A percentile compares a stretch with the other conserved stretches of the same genome.
Evolutionary conservation across 2,329 filamentous ascomycete species (phyloP).

Genomic region (Teratosphaeria zuluensis): DNA sequence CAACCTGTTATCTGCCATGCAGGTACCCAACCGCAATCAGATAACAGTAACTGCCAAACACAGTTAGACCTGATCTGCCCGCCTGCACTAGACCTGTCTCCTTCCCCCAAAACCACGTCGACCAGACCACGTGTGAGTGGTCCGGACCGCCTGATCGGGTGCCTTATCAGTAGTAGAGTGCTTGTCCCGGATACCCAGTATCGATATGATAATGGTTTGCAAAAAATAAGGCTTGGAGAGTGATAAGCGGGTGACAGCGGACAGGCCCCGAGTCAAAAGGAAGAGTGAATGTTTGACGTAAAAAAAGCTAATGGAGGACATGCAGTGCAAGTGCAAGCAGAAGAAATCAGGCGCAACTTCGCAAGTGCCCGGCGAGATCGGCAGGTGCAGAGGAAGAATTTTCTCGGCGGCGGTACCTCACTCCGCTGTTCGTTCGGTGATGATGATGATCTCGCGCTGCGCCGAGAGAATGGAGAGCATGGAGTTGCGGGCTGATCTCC

Average conservation of each 20-base stretch:
- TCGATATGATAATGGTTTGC: conserved; percentile 21
- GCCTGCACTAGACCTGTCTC: conserved; percentile 1
- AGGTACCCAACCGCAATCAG: conserved; percentile 29
- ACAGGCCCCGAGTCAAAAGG: not conserved
- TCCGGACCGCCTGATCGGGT: not conserved
- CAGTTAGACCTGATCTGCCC: conserved; percentile 14
- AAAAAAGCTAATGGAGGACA: not conserved
- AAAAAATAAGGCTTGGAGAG: conserved; percentile 14
- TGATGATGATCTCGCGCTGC: not conserved
- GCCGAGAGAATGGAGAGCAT: not conserved
- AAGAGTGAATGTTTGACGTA: not conserved
- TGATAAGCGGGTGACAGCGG: conserved; percentile 29
- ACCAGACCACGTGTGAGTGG: conserved; percentile 3
- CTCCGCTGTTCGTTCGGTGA: not conserved
- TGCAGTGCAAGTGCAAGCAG: conserved; percentile 8
- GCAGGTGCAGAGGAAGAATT: not conserved
- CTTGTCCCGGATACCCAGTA: conserved; percentile 5
- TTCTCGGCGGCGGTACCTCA: not conserved
- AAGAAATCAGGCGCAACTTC: not conserved
- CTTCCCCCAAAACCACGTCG: conserved; percentile 1
- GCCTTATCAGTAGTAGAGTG: not conserved
- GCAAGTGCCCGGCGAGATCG: not conserved
- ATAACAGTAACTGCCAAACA: conserved; percentile 9
- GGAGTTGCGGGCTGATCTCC: not conserved
- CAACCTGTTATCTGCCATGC: conserved; percentile 40